phyloP scores from a whole-genome alignment of 2,329 filamentous ascomycete genomes.

The Venturia aucupariae region DNA sequence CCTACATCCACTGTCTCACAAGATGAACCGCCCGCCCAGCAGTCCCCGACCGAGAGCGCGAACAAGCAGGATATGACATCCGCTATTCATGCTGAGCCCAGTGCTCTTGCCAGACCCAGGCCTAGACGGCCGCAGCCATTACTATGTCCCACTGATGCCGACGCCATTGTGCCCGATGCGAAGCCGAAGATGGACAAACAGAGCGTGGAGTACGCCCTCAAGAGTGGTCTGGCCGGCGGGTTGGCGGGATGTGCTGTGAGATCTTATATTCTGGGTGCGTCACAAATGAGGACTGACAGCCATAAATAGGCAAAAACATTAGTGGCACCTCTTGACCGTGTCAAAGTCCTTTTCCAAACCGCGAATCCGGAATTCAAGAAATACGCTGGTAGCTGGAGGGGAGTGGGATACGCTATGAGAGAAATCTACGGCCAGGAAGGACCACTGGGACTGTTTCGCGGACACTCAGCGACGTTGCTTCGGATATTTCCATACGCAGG shows the following conservation, averaged over 20 bases:
- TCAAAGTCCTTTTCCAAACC: slow-evolving; percentile 97
- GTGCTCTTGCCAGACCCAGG: not conserved
- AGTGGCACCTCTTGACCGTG: slow-evolving; percentile 89
- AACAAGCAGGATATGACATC: slow-evolving; percentile 6
- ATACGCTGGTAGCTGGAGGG: slow-evolving; percentile 82
- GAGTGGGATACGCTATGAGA: slow-evolving; percentile 69
- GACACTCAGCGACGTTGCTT: slow-evolving; percentile 86
- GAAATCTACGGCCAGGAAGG: slow-evolving; percentile 76
- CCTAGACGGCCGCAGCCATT: slow-evolving; percentile 23
- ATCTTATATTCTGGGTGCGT: slow-evolving; percentile 18
- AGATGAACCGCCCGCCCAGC: slow-evolving; percentile 3
- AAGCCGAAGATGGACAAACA: slow-evolving; percentile 49
- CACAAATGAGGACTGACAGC: slow-evolving; percentile 11
- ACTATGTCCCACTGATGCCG: slow-evolving; percentile 44
- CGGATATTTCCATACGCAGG: slow-evolving; percentile 96
- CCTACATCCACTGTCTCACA: not conserved
- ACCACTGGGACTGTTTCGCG: slow-evolving; percentile 69
- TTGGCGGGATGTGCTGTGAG: slow-evolving; percentile 84
- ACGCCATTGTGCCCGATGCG: slow-evolving; percentile 37
- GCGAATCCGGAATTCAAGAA: slow-evolving; percentile 89
- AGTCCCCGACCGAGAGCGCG: not conserved
- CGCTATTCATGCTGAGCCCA: slow-evolving; percentile 1
- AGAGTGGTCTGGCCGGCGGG: slow-evolving; percentile 79
- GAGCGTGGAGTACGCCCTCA: slow-evolving; percentile 73
- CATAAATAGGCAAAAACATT: slow-evolving; percentile 73